Evolutionary conservation across 441 rosid genomes (phyloP).

Genomic region (Gossypium davidsonii): DNA sequence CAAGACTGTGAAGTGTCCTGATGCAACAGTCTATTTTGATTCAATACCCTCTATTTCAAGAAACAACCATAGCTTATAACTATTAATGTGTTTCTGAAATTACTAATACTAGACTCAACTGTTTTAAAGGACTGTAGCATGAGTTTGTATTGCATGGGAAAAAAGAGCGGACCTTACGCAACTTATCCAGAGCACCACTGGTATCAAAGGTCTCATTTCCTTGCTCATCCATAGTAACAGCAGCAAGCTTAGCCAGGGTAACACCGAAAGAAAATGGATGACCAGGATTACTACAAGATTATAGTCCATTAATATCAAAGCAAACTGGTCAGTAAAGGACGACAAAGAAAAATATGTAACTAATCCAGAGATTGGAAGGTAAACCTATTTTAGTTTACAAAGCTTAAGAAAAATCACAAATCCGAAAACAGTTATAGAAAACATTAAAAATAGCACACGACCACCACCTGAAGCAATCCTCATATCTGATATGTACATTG

Average conservation of each 20-base stretch:
- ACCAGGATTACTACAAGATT: conserved; percentile 60
- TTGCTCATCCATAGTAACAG: conserved; percentile 95
- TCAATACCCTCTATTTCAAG: neutral
- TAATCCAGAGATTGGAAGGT: neutral
- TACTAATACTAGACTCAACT: neutral
- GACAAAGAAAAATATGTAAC: neutral
- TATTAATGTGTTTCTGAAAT: neutral
- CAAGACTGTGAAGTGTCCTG: neutral
- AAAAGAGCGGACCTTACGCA: conserved; percentile 70
- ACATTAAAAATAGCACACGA: conserved; percentile 17
- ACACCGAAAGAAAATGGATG: conserved; percentile 88
- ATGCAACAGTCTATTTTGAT: neutral
- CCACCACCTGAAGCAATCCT: conserved; percentile 81
- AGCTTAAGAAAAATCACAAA: conserved; percentile 13
- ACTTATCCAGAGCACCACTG: conserved; percentile 91
- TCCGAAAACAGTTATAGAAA: neutral
- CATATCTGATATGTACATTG: conserved; percentile 96
- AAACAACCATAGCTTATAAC: neutral
- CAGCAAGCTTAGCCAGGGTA: conserved; percentile 96
- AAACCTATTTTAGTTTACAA: neutral
- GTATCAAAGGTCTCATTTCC: conserved; percentile 97
- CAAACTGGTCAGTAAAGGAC: conserved; percentile 18
- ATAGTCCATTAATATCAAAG: conserved; percentile 9
- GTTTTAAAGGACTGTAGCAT: conserved; percentile 3
- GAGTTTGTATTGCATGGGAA: conserved; percentile 15